Conservation (phyloP, 2,329 filamentous ascomycete species). For the Penicillium sp. region DNA sequence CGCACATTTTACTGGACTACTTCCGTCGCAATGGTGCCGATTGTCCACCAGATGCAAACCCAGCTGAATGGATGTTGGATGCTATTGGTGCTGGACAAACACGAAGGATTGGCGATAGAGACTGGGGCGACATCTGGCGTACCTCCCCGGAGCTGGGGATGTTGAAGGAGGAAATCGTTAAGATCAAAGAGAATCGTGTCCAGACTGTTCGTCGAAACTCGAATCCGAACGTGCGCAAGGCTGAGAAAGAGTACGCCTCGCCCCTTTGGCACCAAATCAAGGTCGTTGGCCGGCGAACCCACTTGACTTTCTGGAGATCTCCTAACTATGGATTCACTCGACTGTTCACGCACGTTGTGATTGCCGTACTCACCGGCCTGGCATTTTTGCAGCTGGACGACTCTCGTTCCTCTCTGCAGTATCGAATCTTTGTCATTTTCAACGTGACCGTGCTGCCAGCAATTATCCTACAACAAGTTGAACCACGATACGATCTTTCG, state of each 20-base stretch:
- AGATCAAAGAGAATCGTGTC: conserved; percentile 60
- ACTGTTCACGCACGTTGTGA: conserved; percentile 75
- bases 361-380: conserved; percentile 73
- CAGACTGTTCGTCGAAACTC: conserved; percentile 40
- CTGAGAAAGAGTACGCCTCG: conserved; percentile 75
- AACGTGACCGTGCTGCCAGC: conserved; percentile 77
- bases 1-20: conserved; percentile 48
- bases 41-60: conserved; percentile 50
- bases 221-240: conserved; percentile 42
- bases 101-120: conserved; percentile 65
- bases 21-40: conserved; percentile 51
- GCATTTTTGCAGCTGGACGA: conserved; percentile 74
- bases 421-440: conserved; percentile 86
- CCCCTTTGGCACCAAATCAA: conserved; percentile 74
- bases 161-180: conserved; percentile 61
- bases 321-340: conserved; percentile 87
- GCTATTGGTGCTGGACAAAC: conserved; percentile 71
- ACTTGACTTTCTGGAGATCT: conserved; percentile 76
- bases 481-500: conserved; percentile 76
- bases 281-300: conserved; percentile 67
- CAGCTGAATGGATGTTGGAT: conserved; percentile 48
- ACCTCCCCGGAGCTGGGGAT: conserved; percentile 66
- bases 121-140: conserved; percentile 77
- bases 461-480: conserved; percentile 76
- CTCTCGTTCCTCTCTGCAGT: conserved; percentile 71